Percentiles rank a stretch among this genome's conserved stretches.
These are phyloP conservation scores for Tulasnella sp. DNA, from an alignment of 768 basidiomycete species.

Conservation along the genomic window DNA sequence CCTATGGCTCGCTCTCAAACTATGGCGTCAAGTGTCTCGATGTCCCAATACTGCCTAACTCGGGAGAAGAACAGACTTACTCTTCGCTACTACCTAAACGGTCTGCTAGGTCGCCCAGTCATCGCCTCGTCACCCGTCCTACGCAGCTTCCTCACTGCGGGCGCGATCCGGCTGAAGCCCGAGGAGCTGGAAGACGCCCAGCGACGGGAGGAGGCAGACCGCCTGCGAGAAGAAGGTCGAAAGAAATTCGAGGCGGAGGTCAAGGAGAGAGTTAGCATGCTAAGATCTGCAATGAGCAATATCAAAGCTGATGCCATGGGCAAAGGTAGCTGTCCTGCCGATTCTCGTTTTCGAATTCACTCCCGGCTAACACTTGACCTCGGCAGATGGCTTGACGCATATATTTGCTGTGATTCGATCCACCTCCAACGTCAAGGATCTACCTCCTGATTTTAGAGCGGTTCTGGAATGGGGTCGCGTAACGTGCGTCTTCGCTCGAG, in stretches of 20 bases:
- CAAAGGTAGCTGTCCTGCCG: slow-evolving; percentile 47
- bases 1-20: slow-evolving; percentile 31
- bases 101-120: slow-evolving; percentile 62
- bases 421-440: slow-evolving; percentile 66
- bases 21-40: slow-evolving; percentile 14
- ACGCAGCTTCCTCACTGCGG: slow-evolving; percentile 75
- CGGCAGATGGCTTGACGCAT: slow-evolving; percentile 78
- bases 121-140: slow-evolving; percentile 86
- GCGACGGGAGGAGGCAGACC: slow-evolving; percentile 83
- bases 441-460: slow-evolving; percentile 81
- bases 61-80: slow-evolving; percentile 95
- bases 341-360: not conserved
- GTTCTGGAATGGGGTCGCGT: slow-evolving; percentile 96
- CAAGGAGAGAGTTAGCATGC: slow-evolving; percentile 74
- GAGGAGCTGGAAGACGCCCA: slow-evolving; percentile 77
- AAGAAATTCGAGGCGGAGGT: slow-evolving; percentile 85
- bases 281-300: slow-evolving; percentile 75
- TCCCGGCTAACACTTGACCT: not conserved
- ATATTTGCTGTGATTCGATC: slow-evolving; percentile 86
- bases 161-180: slow-evolving; percentile 60
- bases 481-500: slow-evolving; percentile 60
- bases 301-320: slow-evolving; percentile 94
- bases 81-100: slow-evolving; percentile 85
- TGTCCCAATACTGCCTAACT: slow-evolving; percentile 49
- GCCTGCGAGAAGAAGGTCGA: slow-evolving; percentile 78